Evolutionary conservation across 2,329 filamentous ascomycete genomes (phyloP).

Genomic region (Endoconidiophora polonica): DNA sequence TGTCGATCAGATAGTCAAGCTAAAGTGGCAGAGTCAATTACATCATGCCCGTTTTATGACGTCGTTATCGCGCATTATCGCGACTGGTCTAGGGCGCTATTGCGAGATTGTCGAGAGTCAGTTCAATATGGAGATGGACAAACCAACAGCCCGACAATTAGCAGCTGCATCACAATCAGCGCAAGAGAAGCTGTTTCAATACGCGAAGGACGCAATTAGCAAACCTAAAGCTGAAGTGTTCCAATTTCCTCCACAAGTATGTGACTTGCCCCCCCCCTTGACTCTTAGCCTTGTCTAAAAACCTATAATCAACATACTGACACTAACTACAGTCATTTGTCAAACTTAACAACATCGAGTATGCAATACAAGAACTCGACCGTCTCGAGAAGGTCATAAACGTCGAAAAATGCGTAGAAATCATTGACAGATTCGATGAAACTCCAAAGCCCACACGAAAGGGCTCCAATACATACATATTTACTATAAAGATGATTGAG

Average conservation of each 20-base stretch:
- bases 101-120: conserved; percentile 78
- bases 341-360: conserved; percentile 95
- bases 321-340: conserved; percentile 57
- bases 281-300: neutral
- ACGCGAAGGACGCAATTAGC: conserved; percentile 85
- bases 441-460: conserved; percentile 45
- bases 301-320: conserved; percentile 18
- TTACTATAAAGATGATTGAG: conserved; percentile 97
- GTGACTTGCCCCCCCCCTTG: conserved; percentile 15
- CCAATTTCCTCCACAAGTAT: conserved; percentile 83
- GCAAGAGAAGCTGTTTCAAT: conserved; percentile 83
- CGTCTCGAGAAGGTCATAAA: conserved; percentile 80
- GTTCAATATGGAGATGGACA: conserved; percentile 86
- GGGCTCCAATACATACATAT: conserved; percentile 77
- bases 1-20: conserved; percentile 66
- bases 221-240: conserved; percentile 93
- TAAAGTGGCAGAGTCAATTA: conserved; percentile 86
- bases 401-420: conserved; percentile 73
- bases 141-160: conserved; percentile 73
- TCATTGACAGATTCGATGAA: conserved; percentile 59
- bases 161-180: conserved; percentile 60
- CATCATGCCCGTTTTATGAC: conserved; percentile 98
- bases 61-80: conserved; percentile 67
- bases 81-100: conserved; percentile 68
- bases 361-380: conserved; percentile 80